Percentiles rank a stretch among this genome's conserved stretches.
Evolutionary conservation across 768 basidiomycete species (phyloP).

Genomic region (Pisolithus tinctorius): DNA sequence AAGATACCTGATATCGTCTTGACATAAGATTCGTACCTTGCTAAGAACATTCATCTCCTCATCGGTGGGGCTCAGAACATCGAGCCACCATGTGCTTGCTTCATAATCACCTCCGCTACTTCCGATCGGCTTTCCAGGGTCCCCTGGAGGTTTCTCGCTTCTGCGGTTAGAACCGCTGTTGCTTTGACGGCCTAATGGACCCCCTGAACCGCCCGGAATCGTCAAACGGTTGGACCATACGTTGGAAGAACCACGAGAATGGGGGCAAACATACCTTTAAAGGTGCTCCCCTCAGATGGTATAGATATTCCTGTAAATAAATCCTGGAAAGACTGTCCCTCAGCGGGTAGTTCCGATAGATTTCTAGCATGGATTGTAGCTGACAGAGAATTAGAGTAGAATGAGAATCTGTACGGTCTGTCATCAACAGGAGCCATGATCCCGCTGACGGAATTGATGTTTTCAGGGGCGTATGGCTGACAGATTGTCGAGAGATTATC

Average conservation of each 20-base stretch:
- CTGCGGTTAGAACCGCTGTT: slow-evolving; percentile 14
- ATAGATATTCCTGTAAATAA: slow-evolving; percentile 57
- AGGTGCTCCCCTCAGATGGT: slow-evolving; percentile 4
- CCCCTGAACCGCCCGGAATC: slow-evolving; percentile 5
- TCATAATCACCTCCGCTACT: slow-evolving; percentile 44
- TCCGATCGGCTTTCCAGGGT: slow-evolving; percentile 15
- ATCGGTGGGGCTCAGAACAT: slow-evolving; percentile 88
- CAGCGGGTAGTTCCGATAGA: slow-evolving; percentile 87
- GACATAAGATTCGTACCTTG: slow-evolving; percentile 49
- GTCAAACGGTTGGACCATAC: not conserved
- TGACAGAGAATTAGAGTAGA: slow-evolving; percentile 89
- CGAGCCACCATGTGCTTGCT: slow-evolving; percentile 93
- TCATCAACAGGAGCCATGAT: slow-evolving; percentile 59
- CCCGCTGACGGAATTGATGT: slow-evolving; percentile 14
- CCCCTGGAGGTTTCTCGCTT: slow-evolving; percentile 10
- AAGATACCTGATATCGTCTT: not conserved
- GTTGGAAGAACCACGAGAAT: slow-evolving; percentile 6
- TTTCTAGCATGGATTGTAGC: slow-evolving; percentile 95
- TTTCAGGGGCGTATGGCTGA: slow-evolving; percentile 7
- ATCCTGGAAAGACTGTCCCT: slow-evolving; percentile 89
- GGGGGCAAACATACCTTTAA: slow-evolving; percentile 1
- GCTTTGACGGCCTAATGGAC: slow-evolving; percentile 1
- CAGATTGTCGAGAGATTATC: slow-evolving; percentile 30
- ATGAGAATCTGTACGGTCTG: slow-evolving; percentile 94
- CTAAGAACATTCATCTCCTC: slow-evolving; percentile 97